Base-by-base conservation (phyloP, 345 rosid genomes). In the Excoecaria cochinchinensis region DNA sequence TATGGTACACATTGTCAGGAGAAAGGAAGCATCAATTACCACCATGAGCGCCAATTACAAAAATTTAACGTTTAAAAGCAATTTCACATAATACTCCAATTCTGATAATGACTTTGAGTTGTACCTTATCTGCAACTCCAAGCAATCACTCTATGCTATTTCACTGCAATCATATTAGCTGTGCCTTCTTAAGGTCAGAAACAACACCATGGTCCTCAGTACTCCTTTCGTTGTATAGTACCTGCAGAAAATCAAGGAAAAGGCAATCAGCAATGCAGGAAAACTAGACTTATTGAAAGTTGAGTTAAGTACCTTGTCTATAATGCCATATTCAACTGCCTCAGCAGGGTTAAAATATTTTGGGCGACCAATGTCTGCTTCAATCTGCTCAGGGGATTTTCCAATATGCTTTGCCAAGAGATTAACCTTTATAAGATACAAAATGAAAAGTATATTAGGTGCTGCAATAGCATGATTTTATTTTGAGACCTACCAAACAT, bases 281-380 rank as follows among this genome's bases (percentile, higher is more conserved):
- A 39, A 58, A 36, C 17, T 17, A 25, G 61, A 25, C 48, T 8
- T 3, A 73, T 67, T 36, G 1, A 65, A 57, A 46, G 16, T 48
- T 50, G 74, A 77, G 72, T 5, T 2, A 11, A 39, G 8, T 44
- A 77, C 98, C 97, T 91, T 91, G 83, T 93, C 99, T 70, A 94
- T 91, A 88, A 93, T 86, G 78, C 97, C 97, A 62, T 93, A 93
- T 85, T 91, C 98, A 85, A 95, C 89, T 36, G 88, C 95, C 78
- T 90, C 95, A 24, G 87, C 77, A 22, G 95, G 92, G 75, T 82
- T 86, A 71, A 88, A 95, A 76, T 92, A 95, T 87, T 95, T 91
- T 4, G 99, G 98, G 17, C 93, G 89, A 74, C 87, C 84, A 78
- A 85, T 87, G 79, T 91, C 96, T 67, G 87, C 91, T 80, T 92